Evolutionary conservation across 768 basidiomycete genomes (phyloP), one percentile per base, ranked within the genome.

Genomic region (Tylopilus sp.): DNA sequence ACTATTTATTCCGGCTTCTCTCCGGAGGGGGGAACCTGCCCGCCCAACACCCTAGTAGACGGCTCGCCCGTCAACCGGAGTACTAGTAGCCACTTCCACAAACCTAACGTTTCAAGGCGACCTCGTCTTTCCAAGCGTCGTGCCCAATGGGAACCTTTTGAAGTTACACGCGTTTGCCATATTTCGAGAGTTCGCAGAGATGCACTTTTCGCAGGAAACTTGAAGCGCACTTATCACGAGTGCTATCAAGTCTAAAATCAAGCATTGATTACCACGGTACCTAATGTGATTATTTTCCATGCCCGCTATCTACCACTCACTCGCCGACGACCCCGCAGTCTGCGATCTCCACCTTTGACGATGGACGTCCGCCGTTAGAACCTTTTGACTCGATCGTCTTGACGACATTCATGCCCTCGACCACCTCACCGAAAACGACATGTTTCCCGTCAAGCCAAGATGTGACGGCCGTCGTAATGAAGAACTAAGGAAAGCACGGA

Each of bases 391-490:
- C 79, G 54, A 79, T 70, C 16, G 55, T 60, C 55, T 66, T 73
- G 57, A 80, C 71, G 45, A 78, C 44, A 9, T 74, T 65, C 68
- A 78, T 69, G 21, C 76, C 78, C 19, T 72, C 67, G 6, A 72
- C 66, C 56, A 79, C 75, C 57, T 78, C 78, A 9, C 78, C 78
- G 43, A 79, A 78, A 31, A 78, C 78, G 55, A 77, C 72, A 33
- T 74, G 74, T 45, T 65, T 78, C 29, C 68, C 72, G 53, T 75
- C 71, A 24, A 75, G 69, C 82, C 88, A 90, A 21, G 79, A 72
- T n/a, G 87, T 86, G 22, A 76, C 63, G 21, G 80, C 80, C 21
- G 88, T 89, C 25, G 88, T 91, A 64, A 91, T 80, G 71, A 89
- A 90, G 74, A 88, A 90, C 82, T 85, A 46, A 6, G 21, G 16